Percentiles rank a stretch among this genome's conserved stretches.
Conservation (phyloP, 306 rosid species). For the Gleditsia sinensis region DNA sequence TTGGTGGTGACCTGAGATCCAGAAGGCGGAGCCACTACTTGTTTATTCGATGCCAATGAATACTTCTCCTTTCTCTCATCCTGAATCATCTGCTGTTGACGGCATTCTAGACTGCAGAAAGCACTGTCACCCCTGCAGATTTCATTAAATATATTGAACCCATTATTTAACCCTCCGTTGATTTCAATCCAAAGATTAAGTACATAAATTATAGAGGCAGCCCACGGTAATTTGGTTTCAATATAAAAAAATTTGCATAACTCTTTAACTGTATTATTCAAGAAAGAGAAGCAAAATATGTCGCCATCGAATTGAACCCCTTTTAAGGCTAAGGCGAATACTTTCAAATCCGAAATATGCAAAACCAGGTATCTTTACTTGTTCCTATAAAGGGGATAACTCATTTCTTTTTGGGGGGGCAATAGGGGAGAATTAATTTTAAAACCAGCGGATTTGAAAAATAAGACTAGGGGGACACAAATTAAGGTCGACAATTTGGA, state of each 20-base stretch:
- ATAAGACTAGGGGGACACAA: not conserved
- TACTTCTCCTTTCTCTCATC: slow-evolving; percentile 76
- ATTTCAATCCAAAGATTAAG: not conserved
- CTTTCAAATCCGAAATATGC: not conserved
- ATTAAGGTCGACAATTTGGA: not conserved
- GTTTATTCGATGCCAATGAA: slow-evolving; percentile 50
- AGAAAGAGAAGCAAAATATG: not conserved
- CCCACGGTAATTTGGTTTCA: too few relatives aligned
- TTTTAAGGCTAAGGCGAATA: not conserved
- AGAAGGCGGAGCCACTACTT: slow-evolving; percentile 31
- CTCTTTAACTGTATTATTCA: not conserved
- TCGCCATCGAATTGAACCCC: not conserved
- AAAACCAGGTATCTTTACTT: not conserved
- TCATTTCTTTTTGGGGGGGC: too few relatives aligned
- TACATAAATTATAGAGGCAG: too few relatives aligned
- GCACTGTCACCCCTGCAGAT: slow-evolving; percentile 73
- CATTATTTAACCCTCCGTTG: not conserved
- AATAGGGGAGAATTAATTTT: not conserved
- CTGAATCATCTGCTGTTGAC: slow-evolving; percentile 74
- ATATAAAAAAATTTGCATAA: not conserved
- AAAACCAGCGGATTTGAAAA: not conserved
- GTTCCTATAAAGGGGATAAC: not conserved
- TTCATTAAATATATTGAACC: not conserved
- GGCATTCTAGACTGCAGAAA: slow-evolving; percentile 85
- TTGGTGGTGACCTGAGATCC: slow-evolving; percentile 49